A percentile compares a stretch with the other conserved stretches of the same genome.
These are phyloP conservation scores for Camellia lanceoleosa DNA, from an alignment of 148 eudicot genomes.

Conservation along the genomic window DNA sequence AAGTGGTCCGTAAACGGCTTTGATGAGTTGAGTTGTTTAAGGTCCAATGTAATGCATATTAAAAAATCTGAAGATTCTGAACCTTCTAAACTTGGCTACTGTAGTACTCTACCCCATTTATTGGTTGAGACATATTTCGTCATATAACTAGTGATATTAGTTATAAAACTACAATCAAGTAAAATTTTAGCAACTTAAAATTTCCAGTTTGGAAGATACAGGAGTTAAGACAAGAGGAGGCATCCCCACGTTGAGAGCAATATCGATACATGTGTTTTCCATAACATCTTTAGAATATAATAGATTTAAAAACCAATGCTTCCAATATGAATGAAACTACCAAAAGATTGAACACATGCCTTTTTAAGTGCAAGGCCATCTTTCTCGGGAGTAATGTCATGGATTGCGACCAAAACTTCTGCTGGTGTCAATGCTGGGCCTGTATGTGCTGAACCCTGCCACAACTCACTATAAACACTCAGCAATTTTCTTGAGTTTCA, in stretches of 20 bases:
- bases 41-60: neutral
- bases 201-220: neutral
- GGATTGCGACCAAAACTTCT: conserved; percentile 97
- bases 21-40: neutral
- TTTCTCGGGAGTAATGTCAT: conserved; percentile 86
- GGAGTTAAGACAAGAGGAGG: neutral
- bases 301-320: conserved; percentile 6
- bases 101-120: neutral
- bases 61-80: conserved; percentile 1
- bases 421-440: conserved; percentile 99
- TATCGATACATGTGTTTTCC: neutral
- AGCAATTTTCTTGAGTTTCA: neutral
- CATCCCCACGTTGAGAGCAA: neutral
- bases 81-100: neutral
- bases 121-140: neutral
- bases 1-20: neutral
- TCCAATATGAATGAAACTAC: neutral
- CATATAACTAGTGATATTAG: neutral
- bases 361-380: conserved; percentile 87
- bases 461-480: neutral
- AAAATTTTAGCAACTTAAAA: neutral
- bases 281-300: neutral
- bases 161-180: neutral
- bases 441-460: conserved; percentile 91
- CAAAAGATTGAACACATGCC: conserved; percentile 34